Evolutionary conservation across 441 rosid genomes (phyloP), one percentile per base, ranked within the genome.

Genomic region (Gossypium armourianum): DNA sequence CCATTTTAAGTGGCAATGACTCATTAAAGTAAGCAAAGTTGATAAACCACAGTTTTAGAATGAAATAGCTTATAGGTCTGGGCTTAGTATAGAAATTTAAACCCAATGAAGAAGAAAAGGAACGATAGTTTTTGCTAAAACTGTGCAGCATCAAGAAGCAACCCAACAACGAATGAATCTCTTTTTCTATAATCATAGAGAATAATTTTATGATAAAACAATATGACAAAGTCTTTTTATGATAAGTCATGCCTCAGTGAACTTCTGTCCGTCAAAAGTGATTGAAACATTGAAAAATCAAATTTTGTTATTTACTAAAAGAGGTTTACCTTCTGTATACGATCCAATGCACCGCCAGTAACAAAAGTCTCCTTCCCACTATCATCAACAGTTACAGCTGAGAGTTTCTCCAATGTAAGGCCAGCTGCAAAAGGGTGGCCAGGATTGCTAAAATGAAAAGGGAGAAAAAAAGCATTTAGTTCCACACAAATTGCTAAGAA

Each of bases 381-480:
- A 60, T 92, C 98, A 85, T 95, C 97, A 79, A 81, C 78, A 0
- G 99, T 95, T 76, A 89, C 90, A 72, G 99, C 93, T 71, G 92
- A 86, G 74, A 95, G 93, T 83, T 91, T 95, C 83, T 90, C 91
- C 82, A 95, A 84, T 43, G 89, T 87, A 69, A 92, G 75, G 61
- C 98, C 99, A 78, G 91, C 87, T 26, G 99, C 88, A 77, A 95
- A 89, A 4, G 99, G 92, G 79, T 90, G 95, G 72, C 91, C 90
- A 17, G 93, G 93, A 71, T 92, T 89, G 89, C 99, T 95, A 77
- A 79, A 81, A 59, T 67, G 49, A 57, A 64, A 70, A 68, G 43
- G 70, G 19, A 17, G 53, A 43, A 24, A 53, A 28, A 21, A 21
- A 70, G 40, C 15, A 62, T 10, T 23, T 17, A 68, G 60, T 68